Evolutionary conservation across 1,284 basidiomycete genomes (phyloP).

Genomic region (Pholiota adiposa): DNA sequence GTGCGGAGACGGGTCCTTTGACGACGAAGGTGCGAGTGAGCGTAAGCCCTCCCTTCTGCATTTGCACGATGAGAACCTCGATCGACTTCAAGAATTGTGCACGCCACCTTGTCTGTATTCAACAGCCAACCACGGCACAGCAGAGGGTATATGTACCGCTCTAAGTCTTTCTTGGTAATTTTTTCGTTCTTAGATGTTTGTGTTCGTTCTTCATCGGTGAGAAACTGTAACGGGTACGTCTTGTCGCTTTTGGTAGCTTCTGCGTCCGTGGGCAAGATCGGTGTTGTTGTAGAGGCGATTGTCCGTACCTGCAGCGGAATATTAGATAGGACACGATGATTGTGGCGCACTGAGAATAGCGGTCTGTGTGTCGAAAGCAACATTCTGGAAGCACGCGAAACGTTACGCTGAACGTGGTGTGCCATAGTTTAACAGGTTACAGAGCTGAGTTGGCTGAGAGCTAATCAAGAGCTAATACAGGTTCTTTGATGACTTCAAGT

Average conservation of each 20-base stretch:
- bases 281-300: not conserved
- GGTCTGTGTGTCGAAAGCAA: not conserved
- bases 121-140: slow-evolving; percentile 5
- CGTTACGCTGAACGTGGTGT: not conserved
- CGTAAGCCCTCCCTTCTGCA: slow-evolving; percentile 15
- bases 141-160: slow-evolving; percentile 1
- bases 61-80: not conserved
- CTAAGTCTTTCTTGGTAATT: not conserved
- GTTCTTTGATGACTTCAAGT: not conserved
- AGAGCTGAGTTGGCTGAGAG: not conserved
- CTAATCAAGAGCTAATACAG: too few species aligned
- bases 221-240: not conserved
- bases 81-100: not conserved
- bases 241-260: not conserved
- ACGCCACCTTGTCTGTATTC: slow-evolving; percentile 1
- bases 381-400: not conserved
- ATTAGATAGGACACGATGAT: not conserved
- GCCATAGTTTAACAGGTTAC: not conserved
- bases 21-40: slow-evolving; percentile 16
- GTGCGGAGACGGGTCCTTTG: slow-evolving; percentile 14
- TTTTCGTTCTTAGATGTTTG: too few species aligned
- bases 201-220: not conserved
- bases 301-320: not conserved
- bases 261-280: not conserved
- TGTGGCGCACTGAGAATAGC: not conserved